phyloP scores from a whole-genome alignment of 768 basidiomycete species.

The Basidioascus undulatus region DNA sequence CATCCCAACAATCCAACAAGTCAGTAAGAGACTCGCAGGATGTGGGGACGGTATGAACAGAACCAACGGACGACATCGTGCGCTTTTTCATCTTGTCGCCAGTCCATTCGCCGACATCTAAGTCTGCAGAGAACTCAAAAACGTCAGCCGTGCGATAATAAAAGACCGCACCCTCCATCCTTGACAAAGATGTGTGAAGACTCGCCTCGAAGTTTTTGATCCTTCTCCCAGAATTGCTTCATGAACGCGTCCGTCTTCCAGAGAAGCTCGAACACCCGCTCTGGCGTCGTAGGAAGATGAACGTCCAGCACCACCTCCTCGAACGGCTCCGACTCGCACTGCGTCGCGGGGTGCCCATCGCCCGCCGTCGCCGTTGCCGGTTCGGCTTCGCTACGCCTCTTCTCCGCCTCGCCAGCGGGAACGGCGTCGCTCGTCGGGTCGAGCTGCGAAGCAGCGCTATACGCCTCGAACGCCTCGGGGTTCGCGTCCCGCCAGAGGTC shows the following conservation, averaged over 20 bases:
- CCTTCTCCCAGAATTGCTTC: not conserved
- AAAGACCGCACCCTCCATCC: not conserved
- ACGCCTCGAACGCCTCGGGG: not conserved
- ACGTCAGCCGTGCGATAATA: not conserved
- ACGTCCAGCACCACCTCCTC: conserved; percentile 6
- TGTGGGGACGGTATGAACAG: no score
- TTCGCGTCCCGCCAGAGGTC: conserved; percentile 3
- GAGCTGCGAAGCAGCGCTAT: not conserved
- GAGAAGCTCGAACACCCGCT: conserved; percentile 6
- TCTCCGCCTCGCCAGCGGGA: conserved; percentile 5
- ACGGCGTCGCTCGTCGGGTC: not conserved
- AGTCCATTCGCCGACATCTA: not conserved
- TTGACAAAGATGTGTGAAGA: no score
- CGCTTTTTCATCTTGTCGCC: not conserved
- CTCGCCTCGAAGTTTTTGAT: conserved; percentile 4
- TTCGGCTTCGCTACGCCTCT: conserved; percentile 2
- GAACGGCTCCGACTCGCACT: conserved; percentile 8
- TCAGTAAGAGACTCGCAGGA: no score
- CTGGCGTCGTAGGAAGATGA: conserved; percentile 4
- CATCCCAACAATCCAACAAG: no score
- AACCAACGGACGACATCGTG: no score
- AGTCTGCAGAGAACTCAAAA: not conserved
- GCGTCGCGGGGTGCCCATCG: conserved; percentile 1
- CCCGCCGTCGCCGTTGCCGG: not conserved
- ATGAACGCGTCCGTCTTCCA: conserved; percentile 2